Base-by-base conservation (phyloP, 1,284 basidiomycete species). In the Apiotrichum veenhuisii region DNA sequence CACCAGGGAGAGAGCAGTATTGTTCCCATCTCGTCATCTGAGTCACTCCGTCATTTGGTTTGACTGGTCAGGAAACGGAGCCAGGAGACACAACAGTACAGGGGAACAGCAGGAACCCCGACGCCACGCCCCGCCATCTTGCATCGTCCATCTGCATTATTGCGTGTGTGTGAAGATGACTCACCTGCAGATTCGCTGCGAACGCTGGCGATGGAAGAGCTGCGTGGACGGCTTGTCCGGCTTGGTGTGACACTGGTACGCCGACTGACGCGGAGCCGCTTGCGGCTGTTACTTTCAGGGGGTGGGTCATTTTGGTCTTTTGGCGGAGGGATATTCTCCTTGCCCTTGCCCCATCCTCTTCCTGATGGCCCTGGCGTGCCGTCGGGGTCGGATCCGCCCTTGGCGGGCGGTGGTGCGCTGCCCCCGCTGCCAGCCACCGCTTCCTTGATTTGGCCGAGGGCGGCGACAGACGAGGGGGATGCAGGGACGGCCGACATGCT, bases 261-360 rank as follows among this genome's bases (percentile, higher is more conserved):
- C 10, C 62, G 59, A 5, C 57, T 59, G 9, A 70, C 63, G 44
- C 69, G 64, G 47, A 69, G 54, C 36, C 71, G 59, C 61, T 74
- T 74, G 57, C 67, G 64, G 20, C 66, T 60, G 25, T 50, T 41
- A 14, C 59, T 48, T 36, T 62, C 57, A 3, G 61, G 20, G 0
- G 50, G 42, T 4, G 53, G 20, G 12, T 48, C 47, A 33, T 64
- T n/a, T n/a, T n/a, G 62, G 26, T 65, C 63, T 18, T 47, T n/a
- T 44, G 67, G 67, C 0, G 73, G 73, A 1, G 73, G 73, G 23
- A 75, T 64, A 53, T 75, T 75, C 59, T 75, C 73, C 58, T 75
- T 75, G 37, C 73, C 73, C 55, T 66, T 69, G 14, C 70, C 71
- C 43, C 59, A 66, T 18, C 66, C 50, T 34, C 64, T 62, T 1